Evolutionary conservation across 352 stramenopile genomes (phyloP), one percentile per base, ranked within the genome.

Genomic region (Phytophthora agathidicida): DNA sequence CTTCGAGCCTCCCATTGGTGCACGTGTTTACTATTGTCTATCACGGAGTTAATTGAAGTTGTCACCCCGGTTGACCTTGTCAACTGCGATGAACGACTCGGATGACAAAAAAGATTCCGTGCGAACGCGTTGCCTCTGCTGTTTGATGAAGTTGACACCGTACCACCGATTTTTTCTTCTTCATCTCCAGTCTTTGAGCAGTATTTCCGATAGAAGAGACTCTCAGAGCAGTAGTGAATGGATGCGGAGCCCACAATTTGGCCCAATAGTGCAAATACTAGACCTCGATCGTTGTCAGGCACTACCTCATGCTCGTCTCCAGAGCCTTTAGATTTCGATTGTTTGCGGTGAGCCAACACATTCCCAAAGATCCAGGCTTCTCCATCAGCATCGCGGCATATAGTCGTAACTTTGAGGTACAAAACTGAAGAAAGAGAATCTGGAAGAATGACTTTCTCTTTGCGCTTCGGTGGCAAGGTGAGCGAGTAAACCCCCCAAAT

Each of bases 401-500:
- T 71, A 39, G 46, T 49, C n/a, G 31, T 50, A 17, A 71, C 22
- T 35, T 71, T 52, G 13, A 71, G 27, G 28, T 67, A 71, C 48
- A 71, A 8, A 27, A 67, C 30, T 3, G 56, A 58, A 19, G 62
- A 52, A 16, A 71, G 32, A n/a, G 31, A 43, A 16, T 67, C 62
- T 14, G 48, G 49, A 22, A 71, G 42, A 14, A 46, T 27, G 31
- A 71, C n/a, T 43, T 48, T 45, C 6, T 61, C 48, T 50, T 49
- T 53, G 20, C 19, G 26, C 37, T 48, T 70, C 23, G 55, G 10
- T 4, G 39, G 28, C 13, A 20, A 19, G 3, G 13, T 51, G 36
- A 71, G 47, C 43, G 62, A 67, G 30, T 63, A 67, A 13, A 67
- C 62, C 4, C 57, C 62, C 48, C 62, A 67, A 66, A 67, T 63